Evolutionary conservation across 2,329 filamentous ascomycete genomes (phyloP).

Genomic region (Colletotrichum chrysophilum): DNA sequence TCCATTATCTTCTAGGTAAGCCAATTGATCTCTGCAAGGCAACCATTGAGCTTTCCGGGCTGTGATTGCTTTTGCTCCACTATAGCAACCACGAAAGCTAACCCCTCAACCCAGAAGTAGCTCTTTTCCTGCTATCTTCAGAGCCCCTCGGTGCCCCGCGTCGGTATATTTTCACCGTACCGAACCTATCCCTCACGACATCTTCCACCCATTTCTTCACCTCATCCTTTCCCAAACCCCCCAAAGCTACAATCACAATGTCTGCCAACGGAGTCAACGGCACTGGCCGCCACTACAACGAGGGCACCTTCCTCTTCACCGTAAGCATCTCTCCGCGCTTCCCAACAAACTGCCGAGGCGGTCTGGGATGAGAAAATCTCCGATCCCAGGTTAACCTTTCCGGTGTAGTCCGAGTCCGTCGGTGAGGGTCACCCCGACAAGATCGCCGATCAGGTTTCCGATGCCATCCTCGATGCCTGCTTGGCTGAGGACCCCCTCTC

Average conservation of each 20-base stretch:
- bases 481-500: conserved; percentile 92
- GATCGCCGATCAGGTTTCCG: conserved; percentile 98
- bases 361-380: neutral
- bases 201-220: conserved; percentile 31
- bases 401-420: conserved; percentile 78
- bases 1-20: neutral
- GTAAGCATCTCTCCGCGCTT: conserved; percentile 43
- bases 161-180: conserved; percentile 12
- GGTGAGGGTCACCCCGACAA: conserved; percentile 94
- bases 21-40: neutral
- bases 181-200: conserved; percentile 29
- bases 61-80: neutral
- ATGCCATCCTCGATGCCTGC: conserved; percentile 98
- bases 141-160: conserved; percentile 33
- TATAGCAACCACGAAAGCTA: neutral
- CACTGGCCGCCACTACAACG: conserved; percentile 55
- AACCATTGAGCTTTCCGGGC: neutral
- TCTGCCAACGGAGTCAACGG: conserved; percentile 55
- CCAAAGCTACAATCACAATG: conserved; percentile 57
- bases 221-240: conserved; percentile 13
- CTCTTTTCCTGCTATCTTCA: conserved; percentile 19
- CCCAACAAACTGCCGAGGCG: neutral
- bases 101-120: conserved; percentile 11
- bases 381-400: conserved; percentile 21
- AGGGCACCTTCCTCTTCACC: conserved; percentile 85